phyloP scores from a whole-genome alignment of 78 protist genomes.

The Chrysochromulina tobinii region DNA sequence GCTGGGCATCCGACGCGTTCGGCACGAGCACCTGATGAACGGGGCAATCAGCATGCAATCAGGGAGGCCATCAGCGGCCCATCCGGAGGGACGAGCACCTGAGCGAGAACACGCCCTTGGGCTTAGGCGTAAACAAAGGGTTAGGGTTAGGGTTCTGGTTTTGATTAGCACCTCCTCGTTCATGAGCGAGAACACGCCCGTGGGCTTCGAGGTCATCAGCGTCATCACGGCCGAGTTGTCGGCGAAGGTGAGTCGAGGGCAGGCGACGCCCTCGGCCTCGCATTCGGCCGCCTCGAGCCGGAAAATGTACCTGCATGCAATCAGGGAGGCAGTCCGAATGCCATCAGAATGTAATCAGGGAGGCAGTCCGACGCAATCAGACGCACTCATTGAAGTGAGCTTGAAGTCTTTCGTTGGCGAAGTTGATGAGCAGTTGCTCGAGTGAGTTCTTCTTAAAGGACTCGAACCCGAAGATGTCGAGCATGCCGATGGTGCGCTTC shows the following conservation, averaged over 20 bases:
- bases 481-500: neutral
- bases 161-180: neutral
- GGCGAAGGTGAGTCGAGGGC: neutral
- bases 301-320: neutral
- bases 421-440: constrained; percentile 85
- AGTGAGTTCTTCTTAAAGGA: neutral
- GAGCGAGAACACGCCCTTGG: no score
- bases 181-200: neutral
- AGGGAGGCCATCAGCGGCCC: no score
- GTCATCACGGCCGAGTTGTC: neutral
- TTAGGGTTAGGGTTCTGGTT: no score
- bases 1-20: neutral
- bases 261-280: constrained; percentile 20
- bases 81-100: no score
- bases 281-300: neutral
- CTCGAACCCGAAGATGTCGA: constrained; percentile 28
- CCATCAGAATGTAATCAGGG: no score
- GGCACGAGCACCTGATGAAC: neutral
- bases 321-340: no score
- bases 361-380: no score
- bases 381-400: neutral
- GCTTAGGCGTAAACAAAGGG: no score
- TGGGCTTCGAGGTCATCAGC: neutral
- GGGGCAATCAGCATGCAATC: no score
- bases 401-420: constrained; percentile 91